These are phyloP conservation scores for Stagonosporopsis chrysanthemi DNA, from an alignment of 2,329 filamentous ascomycete genomes.

Conservation along the genomic window DNA sequence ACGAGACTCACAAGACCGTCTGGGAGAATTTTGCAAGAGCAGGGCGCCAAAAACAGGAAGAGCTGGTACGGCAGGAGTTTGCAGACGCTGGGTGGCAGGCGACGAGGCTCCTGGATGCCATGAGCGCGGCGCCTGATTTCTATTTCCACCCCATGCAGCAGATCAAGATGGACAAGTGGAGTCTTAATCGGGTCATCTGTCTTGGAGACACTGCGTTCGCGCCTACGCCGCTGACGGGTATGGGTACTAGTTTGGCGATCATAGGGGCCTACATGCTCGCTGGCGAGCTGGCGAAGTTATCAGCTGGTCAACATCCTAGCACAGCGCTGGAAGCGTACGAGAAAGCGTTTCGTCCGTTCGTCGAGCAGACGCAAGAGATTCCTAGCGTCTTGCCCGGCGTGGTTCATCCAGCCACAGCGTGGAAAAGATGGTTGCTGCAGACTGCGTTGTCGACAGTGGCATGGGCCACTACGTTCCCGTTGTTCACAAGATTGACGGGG, in stretches of 20 bases:
- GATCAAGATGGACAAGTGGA: slow-evolving; percentile 57
- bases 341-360: slow-evolving; percentile 31
- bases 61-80: slow-evolving; percentile 47
- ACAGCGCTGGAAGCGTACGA: slow-evolving; percentile 37
- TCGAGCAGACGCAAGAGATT: slow-evolving; percentile 38
- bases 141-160: slow-evolving; percentile 56
- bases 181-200: slow-evolving; percentile 57
- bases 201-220: slow-evolving; percentile 64
- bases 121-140: slow-evolving; percentile 55
- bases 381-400: slow-evolving; percentile 32
- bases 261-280: slow-evolving; percentile 50
- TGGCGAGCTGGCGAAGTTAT: slow-evolving; percentile 40
- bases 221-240: slow-evolving; percentile 58
- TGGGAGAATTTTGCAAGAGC: slow-evolving; percentile 38
- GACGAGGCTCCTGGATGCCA: slow-evolving; percentile 51
- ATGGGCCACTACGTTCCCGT: slow-evolving; percentile 14
- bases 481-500: slow-evolving; percentile 18
- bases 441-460: slow-evolving; percentile 16
- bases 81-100: slow-evolving; percentile 56
- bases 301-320: slow-evolving; percentile 17
- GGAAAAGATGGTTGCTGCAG: slow-evolving; percentile 35
- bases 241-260: slow-evolving; percentile 46
- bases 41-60: slow-evolving; percentile 48
- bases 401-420: slow-evolving; percentile 29
- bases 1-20: slow-evolving; percentile 24